Evolutionary conservation across 306 rosid genomes (phyloP).

Genomic region (Dryas octopetala): DNA sequence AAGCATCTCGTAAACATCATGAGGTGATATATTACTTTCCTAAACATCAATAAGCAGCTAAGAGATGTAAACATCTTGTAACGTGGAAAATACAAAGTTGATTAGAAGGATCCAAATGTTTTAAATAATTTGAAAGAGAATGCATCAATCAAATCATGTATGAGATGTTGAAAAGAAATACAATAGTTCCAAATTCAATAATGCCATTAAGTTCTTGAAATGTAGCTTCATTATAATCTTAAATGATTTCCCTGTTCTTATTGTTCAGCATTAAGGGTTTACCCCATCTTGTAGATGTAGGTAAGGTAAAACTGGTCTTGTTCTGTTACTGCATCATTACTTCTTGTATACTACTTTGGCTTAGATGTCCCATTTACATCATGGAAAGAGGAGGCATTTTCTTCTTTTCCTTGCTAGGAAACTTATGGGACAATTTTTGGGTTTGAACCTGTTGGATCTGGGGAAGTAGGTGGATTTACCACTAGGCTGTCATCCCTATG

Average conservation of each 20-base stretch:
- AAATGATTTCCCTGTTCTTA: neutral
- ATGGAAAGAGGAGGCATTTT: neutral
- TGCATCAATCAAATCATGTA: neutral
- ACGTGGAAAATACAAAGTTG: neutral
- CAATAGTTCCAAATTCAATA: neutral
- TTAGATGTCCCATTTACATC: neutral
- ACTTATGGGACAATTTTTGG: neutral
- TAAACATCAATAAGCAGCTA: neutral
- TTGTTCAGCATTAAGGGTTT: neutral
- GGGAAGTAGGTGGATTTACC: neutral
- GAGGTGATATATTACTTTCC: conserved; percentile 52
- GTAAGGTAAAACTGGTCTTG: neutral
- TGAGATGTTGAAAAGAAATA: neutral
- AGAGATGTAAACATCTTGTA: neutral
- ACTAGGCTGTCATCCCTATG: neutral
- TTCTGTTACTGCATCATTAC: neutral
- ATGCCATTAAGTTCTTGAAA: neutral
- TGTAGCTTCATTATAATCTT: neutral
- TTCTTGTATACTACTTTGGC: neutral
- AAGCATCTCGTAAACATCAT: conserved; percentile 78
- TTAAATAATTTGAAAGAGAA: neutral
- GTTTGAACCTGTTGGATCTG: neutral
- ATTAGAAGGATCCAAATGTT: neutral
- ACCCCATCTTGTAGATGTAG: neutral
- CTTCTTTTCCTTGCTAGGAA: neutral